These are phyloP conservation scores for Aspergillus pseudoterreus DNA, from an alignment of 2,329 filamentous ascomycete genomes.

Conservation along the genomic window DNA sequence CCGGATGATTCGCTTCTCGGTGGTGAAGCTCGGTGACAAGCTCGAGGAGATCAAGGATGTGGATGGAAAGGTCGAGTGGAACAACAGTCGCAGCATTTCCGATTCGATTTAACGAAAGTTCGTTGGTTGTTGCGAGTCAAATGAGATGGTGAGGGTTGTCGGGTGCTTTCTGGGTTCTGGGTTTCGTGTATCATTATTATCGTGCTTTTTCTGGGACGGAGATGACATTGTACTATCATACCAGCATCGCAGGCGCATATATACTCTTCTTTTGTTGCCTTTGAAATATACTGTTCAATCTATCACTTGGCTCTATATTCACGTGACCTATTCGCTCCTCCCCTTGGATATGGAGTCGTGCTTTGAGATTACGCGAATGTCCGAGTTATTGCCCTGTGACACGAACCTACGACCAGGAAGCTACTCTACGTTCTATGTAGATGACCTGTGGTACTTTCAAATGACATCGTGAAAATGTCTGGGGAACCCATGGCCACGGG, in stretches of 20 bases:
- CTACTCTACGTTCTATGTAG: no score
- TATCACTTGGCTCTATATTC: neutral
- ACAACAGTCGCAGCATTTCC: conserved; percentile 27
- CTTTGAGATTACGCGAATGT: no score
- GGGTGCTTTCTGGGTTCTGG: conserved; percentile 7
- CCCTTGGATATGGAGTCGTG: neutral
- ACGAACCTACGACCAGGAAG: no score
- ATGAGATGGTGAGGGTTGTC: conserved; percentile 10
- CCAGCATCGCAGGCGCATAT: conserved; percentile 33
- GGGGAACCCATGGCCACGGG: conserved; percentile 10
- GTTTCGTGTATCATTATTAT: conserved; percentile 17
- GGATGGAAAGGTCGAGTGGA: conserved; percentile 54
- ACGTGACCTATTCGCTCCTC: conserved; percentile 1
- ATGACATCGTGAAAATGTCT: no score
- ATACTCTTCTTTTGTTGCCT: conserved; percentile 7
- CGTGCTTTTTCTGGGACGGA: conserved; percentile 25
- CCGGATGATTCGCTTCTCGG: conserved; percentile 78
- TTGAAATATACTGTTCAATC: conserved; percentile 2
- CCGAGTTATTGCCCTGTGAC: no score
- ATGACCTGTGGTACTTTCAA: no score
- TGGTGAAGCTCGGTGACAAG: conserved; percentile 77
- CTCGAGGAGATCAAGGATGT: conserved; percentile 60
- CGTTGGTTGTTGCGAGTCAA: conserved; percentile 1
- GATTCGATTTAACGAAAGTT: conserved; percentile 20
- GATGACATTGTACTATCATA: conserved; percentile 19